Conservation (phyloP, 1,139 yeast genomes). For the Geotrichum siamense region DNA sequence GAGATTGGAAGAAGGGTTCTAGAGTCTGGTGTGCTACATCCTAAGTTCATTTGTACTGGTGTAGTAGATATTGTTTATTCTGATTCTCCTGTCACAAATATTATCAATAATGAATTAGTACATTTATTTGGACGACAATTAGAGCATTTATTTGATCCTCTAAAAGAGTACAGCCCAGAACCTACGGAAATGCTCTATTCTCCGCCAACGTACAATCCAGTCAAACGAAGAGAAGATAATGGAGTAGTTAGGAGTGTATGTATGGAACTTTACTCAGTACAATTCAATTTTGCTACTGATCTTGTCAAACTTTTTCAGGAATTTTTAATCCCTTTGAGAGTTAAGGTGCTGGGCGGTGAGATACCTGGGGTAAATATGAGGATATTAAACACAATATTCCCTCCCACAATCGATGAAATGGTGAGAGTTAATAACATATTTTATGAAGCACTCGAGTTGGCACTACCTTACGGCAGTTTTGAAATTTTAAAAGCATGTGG, state of each 20-base stretch:
- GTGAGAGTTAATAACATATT: conserved; percentile 82
- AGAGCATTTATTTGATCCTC: conserved; percentile 82
- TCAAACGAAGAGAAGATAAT: conserved; percentile 26
- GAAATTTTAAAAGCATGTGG: conserved; percentile 77
- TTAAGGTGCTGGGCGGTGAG: conserved; percentile 54
- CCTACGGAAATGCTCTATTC: conserved; percentile 61
- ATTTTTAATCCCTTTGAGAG: conserved; percentile 70
- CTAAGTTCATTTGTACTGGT: conserved; percentile 48
- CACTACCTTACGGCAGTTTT: conserved; percentile 59
- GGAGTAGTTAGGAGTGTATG: conserved; percentile 42
- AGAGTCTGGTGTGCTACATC: conserved; percentile 53
- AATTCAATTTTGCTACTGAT: conserved; percentile 64
- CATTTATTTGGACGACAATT: conserved; percentile 73
- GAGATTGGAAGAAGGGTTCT: conserved; percentile 49
- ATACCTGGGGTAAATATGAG: conserved; percentile 46
- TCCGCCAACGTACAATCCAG: conserved; percentile 38
- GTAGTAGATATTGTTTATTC: conserved; percentile 71
- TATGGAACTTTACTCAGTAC: conserved; percentile 60
- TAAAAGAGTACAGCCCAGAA: conserved; percentile 88
- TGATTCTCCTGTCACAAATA: conserved; percentile 44
- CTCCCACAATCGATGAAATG: conserved; percentile 92
- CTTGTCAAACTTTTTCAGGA: conserved; percentile 69
- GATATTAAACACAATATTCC: conserved; percentile 69
- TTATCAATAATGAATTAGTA: conserved; percentile 66
- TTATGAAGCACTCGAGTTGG: conserved; percentile 62